Base-by-base conservation (phyloP, 106 monocot genomes). In the Cymbidium sinense region DNA sequence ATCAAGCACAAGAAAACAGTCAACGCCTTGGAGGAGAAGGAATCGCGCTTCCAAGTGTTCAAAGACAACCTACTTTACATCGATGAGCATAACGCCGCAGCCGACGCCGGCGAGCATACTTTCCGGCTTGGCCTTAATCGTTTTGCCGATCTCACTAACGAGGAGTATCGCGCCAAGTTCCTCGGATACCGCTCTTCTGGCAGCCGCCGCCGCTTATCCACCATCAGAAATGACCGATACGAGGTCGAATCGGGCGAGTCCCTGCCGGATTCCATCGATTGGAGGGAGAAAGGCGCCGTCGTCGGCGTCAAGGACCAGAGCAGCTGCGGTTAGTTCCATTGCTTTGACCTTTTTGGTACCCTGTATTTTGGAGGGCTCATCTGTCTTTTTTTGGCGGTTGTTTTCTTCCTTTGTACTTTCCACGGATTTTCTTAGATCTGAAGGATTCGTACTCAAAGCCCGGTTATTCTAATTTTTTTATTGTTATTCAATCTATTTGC, bases 231-330 rank as follows among this genome's bases (percentile, higher is more conserved):
- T 51, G 62, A 52, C 50, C 64, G 76, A 21, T 85, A 83, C 77
- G 25, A 69, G 43, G 15, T 39, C 12, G 70, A 18, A 7, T 34
- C 21, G 8, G 83, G 74, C 30, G 21, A 58, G 21, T 85, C 81
- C 0, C 44, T 91, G 29, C 91, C 89, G 29, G 79, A 79, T 19
- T 43, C 62, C 43, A 71, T 92, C 34, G 92, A 92, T 44, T 92
- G 92, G 92, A 92, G 92, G 86, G 77, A 73, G 69, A 82, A 86
- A 52, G 92, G 92, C 33, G 92, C 89, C 33, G 85, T 92, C 58
- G 34, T 70, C 28, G 61, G 79, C 28, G 78, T 92, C 79, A 92
- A 92, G 47, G 81, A 89, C 52, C 92, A 92, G 72, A 87, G 89
- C 3, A 77, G 50, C 34, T 92, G 89, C 31, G 92, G 92, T 92